phyloP scores from a whole-genome alignment of 805 yeast species.

The Ogataea neopini region DNA sequence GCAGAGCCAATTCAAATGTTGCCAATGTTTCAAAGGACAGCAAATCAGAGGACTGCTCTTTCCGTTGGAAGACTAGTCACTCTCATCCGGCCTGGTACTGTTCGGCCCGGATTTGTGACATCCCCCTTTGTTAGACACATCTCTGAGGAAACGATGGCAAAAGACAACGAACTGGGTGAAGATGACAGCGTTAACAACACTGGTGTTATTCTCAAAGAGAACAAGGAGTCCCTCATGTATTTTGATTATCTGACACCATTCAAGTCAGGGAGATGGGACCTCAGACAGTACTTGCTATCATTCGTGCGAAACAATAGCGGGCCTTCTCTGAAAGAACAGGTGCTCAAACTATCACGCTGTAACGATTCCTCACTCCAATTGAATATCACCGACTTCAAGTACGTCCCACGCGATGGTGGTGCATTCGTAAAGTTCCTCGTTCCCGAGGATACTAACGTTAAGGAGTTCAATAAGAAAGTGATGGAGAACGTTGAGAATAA shows the following conservation, averaged over 20 bases:
- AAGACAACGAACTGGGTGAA: conserved; percentile 53
- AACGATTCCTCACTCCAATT: conserved; percentile 24
- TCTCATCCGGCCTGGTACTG: background rate
- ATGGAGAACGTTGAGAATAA: conserved; percentile 36
- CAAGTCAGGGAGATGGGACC: conserved; percentile 43
- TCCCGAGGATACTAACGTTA: conserved; percentile 50
- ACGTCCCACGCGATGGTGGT: conserved; percentile 86
- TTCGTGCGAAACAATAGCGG: conserved; percentile 41
- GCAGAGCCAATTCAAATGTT: no score
- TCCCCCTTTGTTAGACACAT: conserved; percentile 11
- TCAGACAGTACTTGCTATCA: conserved; percentile 44
- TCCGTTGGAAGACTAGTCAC: no score
- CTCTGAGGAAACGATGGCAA: conserved; percentile 32
- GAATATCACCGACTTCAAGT: conserved; percentile 59
- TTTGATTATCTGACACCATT: conserved; percentile 56
- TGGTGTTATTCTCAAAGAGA: conserved; percentile 54
- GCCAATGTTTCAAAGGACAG: no score
- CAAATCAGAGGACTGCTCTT: no score
- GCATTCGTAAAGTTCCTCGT: conserved; percentile 80
- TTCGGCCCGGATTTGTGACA: background rate
- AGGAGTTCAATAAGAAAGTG: conserved; percentile 55
- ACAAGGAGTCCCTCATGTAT: conserved; percentile 52
- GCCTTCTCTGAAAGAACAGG: conserved; percentile 33
- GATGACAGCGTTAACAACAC: conserved; percentile 54
- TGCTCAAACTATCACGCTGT: conserved; percentile 41